These are phyloP conservation scores for Yamadazyma dendronema DNA, from an alignment of 1,139 yeast genomes.

Conservation along the genomic window DNA sequence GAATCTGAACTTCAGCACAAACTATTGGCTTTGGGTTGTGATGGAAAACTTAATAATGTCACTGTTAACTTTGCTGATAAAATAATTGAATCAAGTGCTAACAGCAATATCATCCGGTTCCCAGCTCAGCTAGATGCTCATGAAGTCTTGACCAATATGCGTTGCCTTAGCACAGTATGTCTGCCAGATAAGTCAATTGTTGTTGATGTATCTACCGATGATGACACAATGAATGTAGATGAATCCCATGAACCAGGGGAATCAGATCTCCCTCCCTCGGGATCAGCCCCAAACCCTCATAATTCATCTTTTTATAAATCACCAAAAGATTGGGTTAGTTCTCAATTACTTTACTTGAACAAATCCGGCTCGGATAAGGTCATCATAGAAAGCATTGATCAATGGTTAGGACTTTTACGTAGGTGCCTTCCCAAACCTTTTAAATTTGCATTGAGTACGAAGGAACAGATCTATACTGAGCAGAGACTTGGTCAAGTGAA, in stretches of 20 bases:
- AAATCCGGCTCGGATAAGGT: slow-evolving; percentile 9
- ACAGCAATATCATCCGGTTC: slow-evolving; percentile 12
- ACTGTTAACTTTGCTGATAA: slow-evolving; percentile 46
- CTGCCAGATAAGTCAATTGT: not conserved
- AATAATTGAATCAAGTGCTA: slow-evolving; percentile 15
- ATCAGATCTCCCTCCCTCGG: no score
- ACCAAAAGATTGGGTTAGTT: not conserved
- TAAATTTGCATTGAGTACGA: slow-evolving; percentile 33
- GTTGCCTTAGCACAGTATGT: slow-evolving; percentile 16
- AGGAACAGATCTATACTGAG: slow-evolving; percentile 37
- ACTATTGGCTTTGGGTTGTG: slow-evolving; percentile 38
- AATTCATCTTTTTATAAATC: no score
- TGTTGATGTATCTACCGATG: slow-evolving; percentile 1
- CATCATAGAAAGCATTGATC: slow-evolving; percentile 21
- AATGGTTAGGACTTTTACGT: slow-evolving; percentile 27
- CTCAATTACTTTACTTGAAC: slow-evolving; percentile 1
- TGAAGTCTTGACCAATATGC: slow-evolving; percentile 27
- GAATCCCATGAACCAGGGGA: slow-evolving; percentile 8
- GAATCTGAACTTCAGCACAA: slow-evolving; percentile 36
- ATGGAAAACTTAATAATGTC: slow-evolving; percentile 42
- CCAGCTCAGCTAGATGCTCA: slow-evolving; percentile 16
- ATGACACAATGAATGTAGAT: slow-evolving; percentile 19
- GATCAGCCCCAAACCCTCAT: no score
- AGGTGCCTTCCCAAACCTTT: slow-evolving; percentile 32
- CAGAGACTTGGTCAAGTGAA: slow-evolving; percentile 27